Evolutionary conservation across 2,329 filamentous ascomycete genomes (phyloP).

Genomic region (Sporothrix schenckii): DNA sequence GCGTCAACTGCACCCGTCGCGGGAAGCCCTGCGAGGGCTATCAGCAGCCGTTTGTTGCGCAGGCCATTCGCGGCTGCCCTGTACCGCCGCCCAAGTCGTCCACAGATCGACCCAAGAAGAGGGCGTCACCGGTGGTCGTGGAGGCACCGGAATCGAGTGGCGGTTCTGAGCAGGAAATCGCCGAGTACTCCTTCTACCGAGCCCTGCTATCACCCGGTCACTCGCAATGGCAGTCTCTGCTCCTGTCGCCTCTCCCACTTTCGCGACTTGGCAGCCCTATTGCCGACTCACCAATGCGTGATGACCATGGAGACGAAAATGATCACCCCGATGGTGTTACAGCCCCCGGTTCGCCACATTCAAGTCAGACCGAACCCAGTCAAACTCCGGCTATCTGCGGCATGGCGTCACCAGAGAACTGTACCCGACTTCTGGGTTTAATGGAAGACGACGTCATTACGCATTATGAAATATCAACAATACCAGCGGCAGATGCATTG

Average conservation of each 20-base stretch:
- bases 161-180: neutral
- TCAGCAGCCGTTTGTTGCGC: conserved; percentile 1
- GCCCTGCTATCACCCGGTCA: neutral
- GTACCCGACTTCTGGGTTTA: neutral
- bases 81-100: neutral
- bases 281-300: neutral
- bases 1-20: neutral
- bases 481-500: neutral
- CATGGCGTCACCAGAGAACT: neutral
- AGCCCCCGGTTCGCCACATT: neutral
- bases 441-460: neutral
- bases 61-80: conserved; percentile 7
- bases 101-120: neutral
- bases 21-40: neutral
- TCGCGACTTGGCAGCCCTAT: neutral
- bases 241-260: neutral
- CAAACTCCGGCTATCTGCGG: neutral
- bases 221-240: neutral
- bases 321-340: neutral
- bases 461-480: neutral
- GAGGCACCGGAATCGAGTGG: neutral
- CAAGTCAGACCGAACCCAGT: neutral
- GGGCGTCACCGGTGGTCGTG: neutral
- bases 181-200: neutral
- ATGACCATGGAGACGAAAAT: neutral